Evolutionary conservation across 2,329 filamentous ascomycete species (phyloP), one percentile per base, ranked within the genome.

Genomic region (Pseudocercospora cruenta): DNA sequence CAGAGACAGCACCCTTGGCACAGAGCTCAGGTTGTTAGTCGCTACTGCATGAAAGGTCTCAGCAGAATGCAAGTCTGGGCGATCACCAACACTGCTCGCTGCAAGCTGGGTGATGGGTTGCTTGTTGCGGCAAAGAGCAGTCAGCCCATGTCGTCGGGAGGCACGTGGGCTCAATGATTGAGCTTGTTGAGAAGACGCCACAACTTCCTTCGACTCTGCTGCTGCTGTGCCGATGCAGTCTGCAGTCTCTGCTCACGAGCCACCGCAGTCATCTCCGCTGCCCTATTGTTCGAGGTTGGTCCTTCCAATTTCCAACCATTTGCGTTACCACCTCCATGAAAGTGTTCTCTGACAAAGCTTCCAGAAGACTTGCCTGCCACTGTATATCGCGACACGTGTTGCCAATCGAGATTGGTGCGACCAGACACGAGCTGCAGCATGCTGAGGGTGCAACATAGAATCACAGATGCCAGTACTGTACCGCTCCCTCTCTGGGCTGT

Each of bases 91-190:
- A 43, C 58, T 64, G 62, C 59, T 28, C 4, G 59, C 33, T 57
- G 63, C 54, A 49, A n/a, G 31, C 19, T 21, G 22, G 60, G 22
- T 62, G 60, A 31, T 53, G 24, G 33, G 36, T 53, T 58, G 63
- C 58, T 64, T 36, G 51, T 64, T 63, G 65, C 31, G 65, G 61
- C 57, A 64, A 26, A 54, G 51, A 67, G 26, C 36, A 31, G 10
- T 19, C 16, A 54, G 45, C 33, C 49, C 49, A 47, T 43, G 19
- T 59, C 63, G 36, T 51, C 39, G 57, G 65, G 51, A 26, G 26
- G 62, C 66, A 65, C 66, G 66, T 67, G 66, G 64, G 24, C 36
- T 55, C 66, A 65, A 60, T 62, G 62, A 26, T 14, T 16, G 62
- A 59, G 53, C 65, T 54, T 64, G 62, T 47, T 8, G 19, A 45